Base-by-base conservation (phyloP, 805 yeast genomes). In the Candida nanaspora region DNA sequence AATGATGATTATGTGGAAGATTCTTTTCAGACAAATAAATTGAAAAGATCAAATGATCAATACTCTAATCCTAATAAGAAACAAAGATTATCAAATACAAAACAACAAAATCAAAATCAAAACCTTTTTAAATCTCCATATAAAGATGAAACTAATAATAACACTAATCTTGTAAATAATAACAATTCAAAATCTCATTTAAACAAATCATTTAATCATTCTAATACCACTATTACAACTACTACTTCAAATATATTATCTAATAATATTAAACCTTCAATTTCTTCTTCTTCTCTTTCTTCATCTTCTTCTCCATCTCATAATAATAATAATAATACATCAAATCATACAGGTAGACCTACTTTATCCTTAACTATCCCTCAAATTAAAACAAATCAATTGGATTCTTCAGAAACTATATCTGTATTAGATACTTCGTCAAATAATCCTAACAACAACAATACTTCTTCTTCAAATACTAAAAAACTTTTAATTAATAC, bases 351-450 rank as follows among this genome's bases (percentile, higher is more conserved):
- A 23, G n/a, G 62, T 37, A 59, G 87, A 44, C 87, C 87, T 1
- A 69, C 80, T 1, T 59, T 81, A 35, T 59, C 85, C 41, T 80
- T 81, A 10, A 78, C 78, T 48, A 81, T 81, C n/a, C 87, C 87
- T 1, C 50, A 40, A n/a, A 41, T 43, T 33, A 58, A 49, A 30
- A 48, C 58, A 46, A 43, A 61, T 41, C 5, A 10, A 13, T 5
- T 5, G 11, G 67, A 68, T 54, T 57, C 73, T 51, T 68, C 73
- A 39, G 50, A 65, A 21, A 69, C 78, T 0, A 52, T 72, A 20
- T 68, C 78, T 4, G 76, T 77, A 1, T 37, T 68, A 11, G 59
- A 51, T 64, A 18, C 40, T 42, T 28, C 32, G n/a, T 18, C 39
- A 23, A 33, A 36, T 20, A 40, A 30, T 16, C 20, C 35, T 22